Evolutionary conservation across 441 rosid species (phyloP).

Genomic region (Heliophila coronopifolia): DNA sequence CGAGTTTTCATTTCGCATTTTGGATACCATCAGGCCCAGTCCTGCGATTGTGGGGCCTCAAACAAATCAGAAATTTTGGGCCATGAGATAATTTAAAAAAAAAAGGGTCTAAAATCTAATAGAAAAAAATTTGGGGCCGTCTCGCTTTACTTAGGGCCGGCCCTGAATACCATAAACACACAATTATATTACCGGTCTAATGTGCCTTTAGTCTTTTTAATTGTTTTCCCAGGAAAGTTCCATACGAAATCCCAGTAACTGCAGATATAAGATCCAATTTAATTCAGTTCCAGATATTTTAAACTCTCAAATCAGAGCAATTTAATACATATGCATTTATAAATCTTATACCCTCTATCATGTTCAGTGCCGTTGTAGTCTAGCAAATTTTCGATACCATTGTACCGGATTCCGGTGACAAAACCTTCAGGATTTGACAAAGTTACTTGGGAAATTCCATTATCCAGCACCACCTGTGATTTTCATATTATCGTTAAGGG

Average conservation of each 20-base stretch:
- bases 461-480: slow-evolving; percentile 55
- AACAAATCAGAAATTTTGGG: too few relatives aligned
- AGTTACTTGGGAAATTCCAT: slow-evolving; percentile 49
- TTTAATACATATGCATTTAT: neutral
- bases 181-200: slow-evolving; percentile 22
- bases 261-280: neutral
- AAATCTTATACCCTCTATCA: slow-evolving; percentile 44
- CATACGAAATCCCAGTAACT: slow-evolving; percentile 34
- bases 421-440: slow-evolving; percentile 52
- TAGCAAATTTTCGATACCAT: slow-evolving; percentile 68
- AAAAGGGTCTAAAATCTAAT: too few relatives aligned
- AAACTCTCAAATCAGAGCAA: neutral
- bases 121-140: too few relatives aligned
- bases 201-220: slow-evolving; percentile 32
- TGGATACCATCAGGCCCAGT: too few relatives aligned
- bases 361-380: slow-evolving; percentile 43
- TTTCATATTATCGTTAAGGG: neutral
- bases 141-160: too few relatives aligned
- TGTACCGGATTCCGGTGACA: slow-evolving; percentile 49
- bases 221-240: slow-evolving; percentile 29
- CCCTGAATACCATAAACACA: neutral
- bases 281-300: neutral
- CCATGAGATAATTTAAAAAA: too few relatives aligned
- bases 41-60: too few relatives aligned
- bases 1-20: neutral